These are phyloP conservation scores for Melastoma malabathricum DNA, from an alignment of 345 rosid species.

Conservation along the genomic window DNA sequence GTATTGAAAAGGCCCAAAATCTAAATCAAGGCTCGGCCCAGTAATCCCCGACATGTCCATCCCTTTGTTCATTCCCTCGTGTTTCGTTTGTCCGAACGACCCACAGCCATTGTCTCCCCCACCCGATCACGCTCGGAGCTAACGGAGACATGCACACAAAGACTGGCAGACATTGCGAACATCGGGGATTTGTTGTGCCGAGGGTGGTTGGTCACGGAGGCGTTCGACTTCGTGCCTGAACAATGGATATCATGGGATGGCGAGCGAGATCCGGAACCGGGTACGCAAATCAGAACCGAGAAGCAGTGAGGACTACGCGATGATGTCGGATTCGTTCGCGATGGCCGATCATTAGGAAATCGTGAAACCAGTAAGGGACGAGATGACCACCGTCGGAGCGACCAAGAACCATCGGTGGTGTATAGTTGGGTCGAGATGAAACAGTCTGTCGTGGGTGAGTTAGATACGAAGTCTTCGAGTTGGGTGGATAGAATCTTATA, in stretches of 20 bases:
- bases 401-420: constrained; percentile 23
- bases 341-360: constrained; percentile 12
- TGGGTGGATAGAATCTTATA: too few species aligned
- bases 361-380: constrained; percentile 12
- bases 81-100: too few species aligned
- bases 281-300: constrained; percentile 14
- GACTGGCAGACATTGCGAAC: too few species aligned
- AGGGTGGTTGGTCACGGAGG: constrained; percentile 23
- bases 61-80: too few species aligned
- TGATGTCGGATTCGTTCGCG: constrained; percentile 16
- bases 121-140: too few species aligned
- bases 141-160: too few species aligned
- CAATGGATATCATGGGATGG: constrained; percentile 14
- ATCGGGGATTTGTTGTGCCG: constrained; percentile 39
- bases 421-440: constrained; percentile 15
- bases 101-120: too few species aligned
- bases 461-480: neutral
- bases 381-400: constrained; percentile 14
- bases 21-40: too few species aligned
- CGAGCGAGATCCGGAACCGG: constrained; percentile 10
- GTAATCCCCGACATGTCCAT: too few species aligned
- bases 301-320: constrained; percentile 22
- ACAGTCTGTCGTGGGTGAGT: neutral
- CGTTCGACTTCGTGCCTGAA: constrained; percentile 21
- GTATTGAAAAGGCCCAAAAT: too few species aligned